A percentile compares a stretch with the other conserved stretches of the same genome.
phyloP scores from a whole-genome alignment of 176 grass and related monocot species.

The Stipa capillata region DNA sequence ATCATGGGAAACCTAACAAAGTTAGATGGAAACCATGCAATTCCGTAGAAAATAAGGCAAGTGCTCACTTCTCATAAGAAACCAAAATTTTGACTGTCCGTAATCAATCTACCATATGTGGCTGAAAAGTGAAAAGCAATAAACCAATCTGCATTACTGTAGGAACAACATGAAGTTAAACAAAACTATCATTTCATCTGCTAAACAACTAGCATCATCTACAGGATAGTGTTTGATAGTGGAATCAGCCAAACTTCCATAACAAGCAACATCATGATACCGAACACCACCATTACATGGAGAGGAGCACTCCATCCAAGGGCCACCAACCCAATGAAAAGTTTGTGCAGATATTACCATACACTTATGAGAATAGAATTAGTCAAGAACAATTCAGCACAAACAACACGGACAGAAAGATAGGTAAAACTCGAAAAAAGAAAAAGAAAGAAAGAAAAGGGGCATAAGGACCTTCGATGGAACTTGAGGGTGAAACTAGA shows the following conservation, averaged over 20 bases:
- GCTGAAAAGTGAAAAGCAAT: background rate
- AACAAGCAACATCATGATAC: constrained; percentile 69
- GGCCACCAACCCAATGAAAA: constrained; percentile 67
- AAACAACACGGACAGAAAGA: background rate
- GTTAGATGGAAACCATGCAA: too few relatives aligned
- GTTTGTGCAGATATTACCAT: constrained; percentile 35
- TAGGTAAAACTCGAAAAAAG: too few relatives aligned
- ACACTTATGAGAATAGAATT: background rate
- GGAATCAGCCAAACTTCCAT: constrained; percentile 44
- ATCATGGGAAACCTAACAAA: background rate
- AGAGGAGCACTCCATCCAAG: constrained; percentile 79
- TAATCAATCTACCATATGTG: background rate
- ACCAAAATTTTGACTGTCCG: background rate
- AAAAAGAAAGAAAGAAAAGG: background rate
- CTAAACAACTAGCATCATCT: constrained; percentile 66
- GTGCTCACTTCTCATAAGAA: background rate
- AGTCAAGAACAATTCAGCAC: background rate
- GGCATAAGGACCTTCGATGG: background rate
- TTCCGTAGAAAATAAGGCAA: too few relatives aligned
- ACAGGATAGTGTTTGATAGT: constrained; percentile 65
- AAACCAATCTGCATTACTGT: background rate
- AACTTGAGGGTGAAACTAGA: background rate
- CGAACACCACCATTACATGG: constrained; percentile 73
- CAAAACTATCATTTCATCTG: constrained; percentile 48
- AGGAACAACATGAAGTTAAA: background rate